Evolutionary conservation across 352 stramenopile species (phyloP).

Genomic region (Globisporangium perplexum): DNA sequence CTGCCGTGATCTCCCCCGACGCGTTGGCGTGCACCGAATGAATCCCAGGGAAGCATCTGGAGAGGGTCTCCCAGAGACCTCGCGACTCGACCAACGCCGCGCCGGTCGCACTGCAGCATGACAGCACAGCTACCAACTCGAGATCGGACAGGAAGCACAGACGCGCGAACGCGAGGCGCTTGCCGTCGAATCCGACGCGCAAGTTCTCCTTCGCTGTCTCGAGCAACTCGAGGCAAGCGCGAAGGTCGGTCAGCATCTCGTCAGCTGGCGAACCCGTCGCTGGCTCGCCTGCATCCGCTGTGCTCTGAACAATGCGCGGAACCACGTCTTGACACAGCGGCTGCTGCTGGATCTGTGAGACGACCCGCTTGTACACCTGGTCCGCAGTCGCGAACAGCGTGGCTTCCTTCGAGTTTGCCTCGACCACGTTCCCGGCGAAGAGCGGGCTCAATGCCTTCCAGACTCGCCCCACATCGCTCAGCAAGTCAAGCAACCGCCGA

Average conservation of each 20-base stretch:
- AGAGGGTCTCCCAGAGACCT: slow-evolving; percentile 36
- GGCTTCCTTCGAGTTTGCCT: slow-evolving; percentile 31
- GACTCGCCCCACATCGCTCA: slow-evolving; percentile 30
- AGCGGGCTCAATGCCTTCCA: slow-evolving; percentile 49
- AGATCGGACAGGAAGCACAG: slow-evolving; percentile 69
- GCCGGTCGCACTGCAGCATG: slow-evolving; percentile 9
- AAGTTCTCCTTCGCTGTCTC: slow-evolving; percentile 39
- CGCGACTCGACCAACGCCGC: slow-evolving; percentile 10
- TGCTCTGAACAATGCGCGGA: neutral
- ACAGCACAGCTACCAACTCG: slow-evolving; percentile 44
- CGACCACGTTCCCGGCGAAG: slow-evolving; percentile 46
- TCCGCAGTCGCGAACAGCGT: slow-evolving; percentile 38
- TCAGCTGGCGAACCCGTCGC: neutral
- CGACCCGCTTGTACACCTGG: slow-evolving; percentile 25
- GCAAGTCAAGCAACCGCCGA: slow-evolving; percentile 26
- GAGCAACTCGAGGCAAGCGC: slow-evolving; percentile 30
- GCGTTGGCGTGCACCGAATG: slow-evolving; percentile 36
- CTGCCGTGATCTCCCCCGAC: slow-evolving; percentile 43
- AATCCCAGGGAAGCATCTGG: slow-evolving; percentile 58
- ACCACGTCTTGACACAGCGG: slow-evolving; percentile 35
- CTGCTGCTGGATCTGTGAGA: slow-evolving; percentile 20
- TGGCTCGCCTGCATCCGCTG: neutral
- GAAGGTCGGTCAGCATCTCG: slow-evolving; percentile 28
- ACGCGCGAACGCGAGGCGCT: slow-evolving; percentile 47
- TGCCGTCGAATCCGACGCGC: slow-evolving; percentile 38